These are phyloP conservation scores for Pseudogymnoascus sp. DNA, from an alignment of 2,329 filamentous ascomycete genomes.

Conservation along the genomic window DNA sequence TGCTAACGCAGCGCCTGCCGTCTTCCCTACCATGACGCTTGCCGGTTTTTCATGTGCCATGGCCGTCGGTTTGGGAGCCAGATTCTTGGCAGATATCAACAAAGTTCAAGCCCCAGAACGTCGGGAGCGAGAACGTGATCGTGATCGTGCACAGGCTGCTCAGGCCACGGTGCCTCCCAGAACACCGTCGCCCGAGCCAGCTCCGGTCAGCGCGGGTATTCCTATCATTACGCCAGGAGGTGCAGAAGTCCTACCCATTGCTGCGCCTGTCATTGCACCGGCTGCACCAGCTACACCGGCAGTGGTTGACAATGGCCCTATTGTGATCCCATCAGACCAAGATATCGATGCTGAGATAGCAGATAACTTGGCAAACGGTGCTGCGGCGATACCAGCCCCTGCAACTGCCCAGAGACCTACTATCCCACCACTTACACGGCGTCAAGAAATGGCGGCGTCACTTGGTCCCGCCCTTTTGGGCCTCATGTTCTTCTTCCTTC, in stretches of 20 bases:
- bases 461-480: slow-evolving; percentile 48
- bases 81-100: slow-evolving; percentile 52
- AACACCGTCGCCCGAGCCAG: background rate
- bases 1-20: slow-evolving; percentile 46
- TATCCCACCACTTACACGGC: slow-evolving; percentile 14
- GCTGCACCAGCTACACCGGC: background rate
- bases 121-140: slow-evolving; percentile 27
- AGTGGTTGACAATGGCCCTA: slow-evolving; percentile 29
- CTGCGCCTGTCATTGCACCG: background rate
- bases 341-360: slow-evolving; percentile 54
- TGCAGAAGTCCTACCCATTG: slow-evolving; percentile 15
- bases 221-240: slow-evolving; percentile 22
- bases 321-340: slow-evolving; percentile 56
- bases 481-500: slow-evolving; percentile 47
- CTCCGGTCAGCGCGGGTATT: slow-evolving; percentile 16
- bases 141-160: slow-evolving; percentile 18
- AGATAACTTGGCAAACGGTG: slow-evolving; percentile 27
- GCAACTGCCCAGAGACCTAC: slow-evolving; percentile 24
- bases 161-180: slow-evolving; percentile 20
- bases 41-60: slow-evolving; percentile 46
- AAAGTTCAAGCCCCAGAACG: slow-evolving; percentile 52
- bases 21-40: slow-evolving; percentile 48
- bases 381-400: slow-evolving; percentile 17
- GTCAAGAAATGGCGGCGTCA: slow-evolving; percentile 41
- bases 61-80: slow-evolving; percentile 47